phyloP scores from a whole-genome alignment of 306 rosid species.

The Sophora flavescens region DNA sequence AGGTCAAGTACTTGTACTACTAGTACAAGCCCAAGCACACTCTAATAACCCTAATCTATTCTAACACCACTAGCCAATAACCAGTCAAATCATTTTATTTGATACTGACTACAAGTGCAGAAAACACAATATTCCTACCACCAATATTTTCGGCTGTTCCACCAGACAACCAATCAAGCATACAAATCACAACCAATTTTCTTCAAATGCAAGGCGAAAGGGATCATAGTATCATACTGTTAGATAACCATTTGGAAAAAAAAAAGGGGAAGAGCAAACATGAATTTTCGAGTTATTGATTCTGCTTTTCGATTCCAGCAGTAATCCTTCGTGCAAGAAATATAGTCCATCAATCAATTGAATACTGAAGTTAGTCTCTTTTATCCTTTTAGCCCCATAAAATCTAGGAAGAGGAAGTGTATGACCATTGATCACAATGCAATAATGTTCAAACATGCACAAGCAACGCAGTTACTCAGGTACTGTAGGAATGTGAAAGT shows the following conservation, averaged over 20 bases:
- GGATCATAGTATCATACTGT: neutral
- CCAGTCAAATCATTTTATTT: constrained; percentile 11
- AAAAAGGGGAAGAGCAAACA: neutral
- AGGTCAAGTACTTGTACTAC: too few species aligned
- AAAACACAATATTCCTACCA: constrained; percentile 18
- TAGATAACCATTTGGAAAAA: constrained; percentile 2
- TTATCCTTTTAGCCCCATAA: neutral
- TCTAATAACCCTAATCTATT: neutral
- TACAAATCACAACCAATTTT: neutral
- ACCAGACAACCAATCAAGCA: constrained; percentile 11
- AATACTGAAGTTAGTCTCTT: neutral
- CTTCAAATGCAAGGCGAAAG: constrained; percentile 1
- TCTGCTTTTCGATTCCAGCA: constrained; percentile 7
- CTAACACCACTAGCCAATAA: neutral
- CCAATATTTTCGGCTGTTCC: constrained; percentile 28
- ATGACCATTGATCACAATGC: neutral
- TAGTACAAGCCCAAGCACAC: neutral
- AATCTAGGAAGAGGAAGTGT: neutral
- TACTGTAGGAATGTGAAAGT: neutral
- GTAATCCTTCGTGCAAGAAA: constrained; percentile 10
- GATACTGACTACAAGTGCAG: neutral
- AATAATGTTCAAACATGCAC: neutral
- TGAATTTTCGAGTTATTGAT: neutral
- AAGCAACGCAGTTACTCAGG: neutral
- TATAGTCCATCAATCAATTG: neutral